phyloP scores from a whole-genome alignment of 495 filamentous ascomycete genomes.

The Lophium mytilinum region DNA sequence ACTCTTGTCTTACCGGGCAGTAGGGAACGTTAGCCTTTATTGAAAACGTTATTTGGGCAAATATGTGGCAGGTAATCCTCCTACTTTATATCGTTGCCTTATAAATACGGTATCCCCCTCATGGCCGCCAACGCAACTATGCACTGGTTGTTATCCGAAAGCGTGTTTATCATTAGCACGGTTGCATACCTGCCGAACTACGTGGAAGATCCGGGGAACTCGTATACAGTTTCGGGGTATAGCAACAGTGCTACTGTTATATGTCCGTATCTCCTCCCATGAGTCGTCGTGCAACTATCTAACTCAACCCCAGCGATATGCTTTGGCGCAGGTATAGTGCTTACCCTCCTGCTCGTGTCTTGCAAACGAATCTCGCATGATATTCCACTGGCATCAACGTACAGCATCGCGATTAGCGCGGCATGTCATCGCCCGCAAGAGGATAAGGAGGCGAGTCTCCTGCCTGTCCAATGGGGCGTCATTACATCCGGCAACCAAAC shows the following conservation, averaged over 20 bases:
- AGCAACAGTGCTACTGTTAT: background rate
- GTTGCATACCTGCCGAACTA: too few species aligned
- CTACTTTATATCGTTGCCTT: slow-evolving; percentile 10
- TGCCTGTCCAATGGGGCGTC: slow-evolving; percentile 9
- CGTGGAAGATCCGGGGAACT: too few species aligned
- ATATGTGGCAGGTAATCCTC: background rate
- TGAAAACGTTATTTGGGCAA: background rate
- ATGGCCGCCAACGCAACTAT: background rate
- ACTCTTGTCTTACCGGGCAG: too few species aligned
- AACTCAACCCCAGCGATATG: too few species aligned
- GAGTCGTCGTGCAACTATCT: too few species aligned
- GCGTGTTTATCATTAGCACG: slow-evolving; percentile 3
- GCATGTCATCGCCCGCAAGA: slow-evolving; percentile 12
- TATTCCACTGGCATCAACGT: slow-evolving; percentile 6
- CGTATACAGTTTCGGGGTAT: background rate
- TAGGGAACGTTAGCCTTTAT: too few species aligned
- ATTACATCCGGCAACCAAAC: background rate
- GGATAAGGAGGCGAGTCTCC: slow-evolving; percentile 6
- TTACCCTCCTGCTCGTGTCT: too few species aligned
- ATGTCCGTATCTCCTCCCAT: background rate
- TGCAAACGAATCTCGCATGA: background rate
- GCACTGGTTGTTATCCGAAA: slow-evolving; percentile 16
- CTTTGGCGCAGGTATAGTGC: too few species aligned
- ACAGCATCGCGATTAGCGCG: slow-evolving; percentile 11
- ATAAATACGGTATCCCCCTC: slow-evolving; percentile 1